These are phyloP conservation scores for Tuctoria greenei DNA, from an alignment of 176 grass and related monocot species.

Conservation along the genomic window DNA sequence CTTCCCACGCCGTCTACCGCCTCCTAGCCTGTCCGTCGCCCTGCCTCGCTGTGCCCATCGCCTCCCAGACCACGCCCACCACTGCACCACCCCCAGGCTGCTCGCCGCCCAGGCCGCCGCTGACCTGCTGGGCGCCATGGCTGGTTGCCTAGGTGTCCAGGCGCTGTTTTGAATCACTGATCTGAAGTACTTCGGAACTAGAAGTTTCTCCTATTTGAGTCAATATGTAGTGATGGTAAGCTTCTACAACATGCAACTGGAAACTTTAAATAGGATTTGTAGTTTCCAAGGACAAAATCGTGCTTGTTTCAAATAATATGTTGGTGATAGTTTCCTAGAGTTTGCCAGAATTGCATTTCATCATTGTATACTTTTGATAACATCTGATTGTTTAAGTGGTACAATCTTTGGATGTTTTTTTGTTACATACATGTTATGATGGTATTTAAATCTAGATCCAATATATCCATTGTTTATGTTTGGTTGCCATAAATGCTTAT, in stretches of 20 bases:
- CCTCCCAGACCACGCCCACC: too few relatives aligned
- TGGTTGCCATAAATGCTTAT: background rate
- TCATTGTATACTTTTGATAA: conserved; percentile 5
- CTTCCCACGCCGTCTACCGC: too few relatives aligned
- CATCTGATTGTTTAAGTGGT: conserved; percentile 8
- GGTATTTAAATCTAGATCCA: background rate
- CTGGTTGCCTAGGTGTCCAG: too few relatives aligned
- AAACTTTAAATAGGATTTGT: conserved; percentile 9
- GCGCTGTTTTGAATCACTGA: too few relatives aligned
- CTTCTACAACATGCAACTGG: background rate
- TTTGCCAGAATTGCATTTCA: background rate
- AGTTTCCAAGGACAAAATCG: background rate
- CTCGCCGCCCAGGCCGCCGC: too few relatives aligned
- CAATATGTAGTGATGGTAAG: background rate
- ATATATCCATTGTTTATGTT: background rate
- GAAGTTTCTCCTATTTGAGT: conserved; percentile 5
- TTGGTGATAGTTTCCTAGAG: conserved; percentile 4
- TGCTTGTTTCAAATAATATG: background rate
- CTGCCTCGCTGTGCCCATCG: too few relatives aligned
- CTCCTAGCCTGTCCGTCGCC: too few relatives aligned
- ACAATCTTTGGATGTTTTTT: background rate
- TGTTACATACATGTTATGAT: background rate
- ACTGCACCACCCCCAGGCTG: too few relatives aligned
- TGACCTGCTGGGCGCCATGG: too few relatives aligned
- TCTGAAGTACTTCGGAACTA: background rate